These are phyloP conservation scores for Tetrapyrgos nigripes DNA, from an alignment of 1,284 basidiomycete genomes.

Conservation along the genomic window DNA sequence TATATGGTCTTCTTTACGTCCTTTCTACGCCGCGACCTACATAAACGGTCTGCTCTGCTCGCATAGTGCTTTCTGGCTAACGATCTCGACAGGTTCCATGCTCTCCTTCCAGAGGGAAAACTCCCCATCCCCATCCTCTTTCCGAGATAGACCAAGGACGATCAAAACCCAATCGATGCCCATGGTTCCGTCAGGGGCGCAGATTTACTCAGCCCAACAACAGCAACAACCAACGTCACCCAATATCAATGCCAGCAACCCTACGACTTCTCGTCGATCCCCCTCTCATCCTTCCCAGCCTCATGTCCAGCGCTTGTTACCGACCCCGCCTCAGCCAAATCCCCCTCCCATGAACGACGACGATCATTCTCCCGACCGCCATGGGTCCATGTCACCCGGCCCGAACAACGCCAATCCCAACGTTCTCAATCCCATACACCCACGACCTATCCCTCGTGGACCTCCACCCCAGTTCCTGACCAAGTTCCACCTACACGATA, in stretches of 20 bases:
- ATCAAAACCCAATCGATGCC: slow-evolving; percentile 68
- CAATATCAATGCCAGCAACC: slow-evolving; percentile 35
- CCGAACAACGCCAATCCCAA: slow-evolving; percentile 33
- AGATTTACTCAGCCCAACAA: slow-evolving; percentile 47
- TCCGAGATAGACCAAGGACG: slow-evolving; percentile 62
- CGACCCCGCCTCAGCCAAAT: slow-evolving; percentile 58
- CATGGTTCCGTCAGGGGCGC: slow-evolving; percentile 59
- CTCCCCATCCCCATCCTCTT: slow-evolving; percentile 76
- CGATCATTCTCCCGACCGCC: slow-evolving; percentile 37
- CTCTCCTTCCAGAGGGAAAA: slow-evolving; percentile 65
- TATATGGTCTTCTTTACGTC: slow-evolving; percentile 7
- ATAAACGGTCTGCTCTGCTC: slow-evolving; percentile 18
- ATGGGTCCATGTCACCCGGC: slow-evolving; percentile 46
- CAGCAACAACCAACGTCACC: slow-evolving; percentile 24
- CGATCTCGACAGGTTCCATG: slow-evolving; percentile 37
- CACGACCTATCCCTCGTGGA: slow-evolving; percentile 62
- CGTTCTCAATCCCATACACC: slow-evolving; percentile 44
- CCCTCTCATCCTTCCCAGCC: slow-evolving; percentile 34
- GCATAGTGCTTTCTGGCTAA: slow-evolving; percentile 12
- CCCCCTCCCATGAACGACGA: slow-evolving; percentile 27
- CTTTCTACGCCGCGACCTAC: slow-evolving; percentile 1
- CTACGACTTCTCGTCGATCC: slow-evolving; percentile 42
- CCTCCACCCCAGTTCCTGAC: slow-evolving; percentile 58
- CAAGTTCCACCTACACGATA: slow-evolving; percentile 45
- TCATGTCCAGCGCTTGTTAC: slow-evolving; percentile 56